These are phyloP conservation scores for Nannizzia gypsea DNA, from an alignment of 2,329 filamentous ascomycete genomes.

Conservation along the genomic window DNA sequence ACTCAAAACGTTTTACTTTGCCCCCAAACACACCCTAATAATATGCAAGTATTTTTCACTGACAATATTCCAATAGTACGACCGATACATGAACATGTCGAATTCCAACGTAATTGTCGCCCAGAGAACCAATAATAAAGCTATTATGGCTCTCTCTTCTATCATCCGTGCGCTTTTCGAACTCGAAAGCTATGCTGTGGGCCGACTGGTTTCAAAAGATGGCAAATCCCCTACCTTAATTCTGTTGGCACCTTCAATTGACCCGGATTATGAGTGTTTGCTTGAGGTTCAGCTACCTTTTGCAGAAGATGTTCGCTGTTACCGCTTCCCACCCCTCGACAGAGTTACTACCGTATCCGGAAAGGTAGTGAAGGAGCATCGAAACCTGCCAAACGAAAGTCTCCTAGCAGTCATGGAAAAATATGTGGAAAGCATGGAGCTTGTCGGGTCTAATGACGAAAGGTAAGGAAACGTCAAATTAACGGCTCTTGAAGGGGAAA, in stretches of 20 bases:
- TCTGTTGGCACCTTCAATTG: constrained; percentile 67
- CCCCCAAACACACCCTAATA: neutral
- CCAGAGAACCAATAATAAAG: constrained; percentile 66
- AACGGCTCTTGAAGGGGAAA: constrained; percentile 6
- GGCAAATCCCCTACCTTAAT: constrained; percentile 65
- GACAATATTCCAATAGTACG: constrained; percentile 44
- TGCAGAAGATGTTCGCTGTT: constrained; percentile 80
- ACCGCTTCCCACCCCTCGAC: constrained; percentile 82
- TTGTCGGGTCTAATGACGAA: constrained; percentile 62
- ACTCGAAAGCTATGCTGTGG: constrained; percentile 73
- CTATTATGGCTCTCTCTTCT: constrained; percentile 73
- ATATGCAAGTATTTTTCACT: neutral
- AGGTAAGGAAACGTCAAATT: constrained; percentile 40
- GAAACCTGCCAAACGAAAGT: constrained; percentile 64
- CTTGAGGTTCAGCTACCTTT: constrained; percentile 87
- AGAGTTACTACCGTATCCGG: constrained; percentile 79
- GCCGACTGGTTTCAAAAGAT: constrained; percentile 73
- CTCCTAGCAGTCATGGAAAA: constrained; percentile 73
- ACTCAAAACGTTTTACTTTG: constrained; percentile 48
- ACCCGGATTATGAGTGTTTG: constrained; percentile 68
- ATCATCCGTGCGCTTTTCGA: constrained; percentile 80
- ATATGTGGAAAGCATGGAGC: constrained; percentile 87
- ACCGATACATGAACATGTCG: constrained; percentile 75
- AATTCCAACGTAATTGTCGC: constrained; percentile 67
- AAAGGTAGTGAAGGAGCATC: constrained; percentile 66